phyloP scores from a whole-genome alignment of 495 filamentous ascomycete genomes.

The Aspergillus ostianus region DNA sequence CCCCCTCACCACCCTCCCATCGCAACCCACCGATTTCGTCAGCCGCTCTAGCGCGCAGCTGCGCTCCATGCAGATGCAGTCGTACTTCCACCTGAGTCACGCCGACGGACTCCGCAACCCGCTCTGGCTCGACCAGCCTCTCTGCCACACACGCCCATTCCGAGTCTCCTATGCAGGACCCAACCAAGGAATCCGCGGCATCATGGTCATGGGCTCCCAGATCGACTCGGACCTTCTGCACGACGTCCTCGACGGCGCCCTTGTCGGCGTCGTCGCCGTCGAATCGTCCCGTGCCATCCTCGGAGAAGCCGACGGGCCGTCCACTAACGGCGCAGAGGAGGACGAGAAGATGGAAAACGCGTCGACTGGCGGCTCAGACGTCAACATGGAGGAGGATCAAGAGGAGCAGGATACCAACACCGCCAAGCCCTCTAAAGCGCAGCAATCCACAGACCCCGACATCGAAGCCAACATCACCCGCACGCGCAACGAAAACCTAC shows the following conservation, averaged over 20 bases:
- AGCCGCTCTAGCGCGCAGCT: slow-evolving; percentile 67
- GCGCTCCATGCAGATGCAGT: slow-evolving; percentile 75
- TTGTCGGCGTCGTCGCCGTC: slow-evolving; percentile 57
- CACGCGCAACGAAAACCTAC: slow-evolving; percentile 35
- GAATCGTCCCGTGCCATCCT: slow-evolving; percentile 43
- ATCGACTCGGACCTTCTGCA: slow-evolving; percentile 45
- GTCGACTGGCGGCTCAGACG: slow-evolving; percentile 19
- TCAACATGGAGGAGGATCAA: slow-evolving; percentile 29
- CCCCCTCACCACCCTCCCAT: slow-evolving; percentile 44
- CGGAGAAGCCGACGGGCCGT: slow-evolving; percentile 7
- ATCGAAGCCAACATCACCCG: slow-evolving; percentile 28
- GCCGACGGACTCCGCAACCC: slow-evolving; percentile 32
- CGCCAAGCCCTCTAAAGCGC: neutral
- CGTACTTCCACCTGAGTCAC: slow-evolving; percentile 66
- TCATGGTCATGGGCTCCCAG: slow-evolving; percentile 53
- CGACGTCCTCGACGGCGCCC: slow-evolving; percentile 54
- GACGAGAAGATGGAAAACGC: slow-evolving; percentile 14
- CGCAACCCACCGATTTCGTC: slow-evolving; percentile 59
- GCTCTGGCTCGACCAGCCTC: slow-evolving; percentile 48
- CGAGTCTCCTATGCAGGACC: slow-evolving; percentile 55
- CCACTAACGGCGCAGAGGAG: neutral
- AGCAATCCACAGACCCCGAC: neutral
- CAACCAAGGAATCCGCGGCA: slow-evolving; percentile 47
- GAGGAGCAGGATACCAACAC: neutral
- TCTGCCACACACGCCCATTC: slow-evolving; percentile 50